These are phyloP conservation scores for Monotropa hypopitys DNA, from an alignment of 179 eudicot genomes.

Conservation along the genomic window DNA sequence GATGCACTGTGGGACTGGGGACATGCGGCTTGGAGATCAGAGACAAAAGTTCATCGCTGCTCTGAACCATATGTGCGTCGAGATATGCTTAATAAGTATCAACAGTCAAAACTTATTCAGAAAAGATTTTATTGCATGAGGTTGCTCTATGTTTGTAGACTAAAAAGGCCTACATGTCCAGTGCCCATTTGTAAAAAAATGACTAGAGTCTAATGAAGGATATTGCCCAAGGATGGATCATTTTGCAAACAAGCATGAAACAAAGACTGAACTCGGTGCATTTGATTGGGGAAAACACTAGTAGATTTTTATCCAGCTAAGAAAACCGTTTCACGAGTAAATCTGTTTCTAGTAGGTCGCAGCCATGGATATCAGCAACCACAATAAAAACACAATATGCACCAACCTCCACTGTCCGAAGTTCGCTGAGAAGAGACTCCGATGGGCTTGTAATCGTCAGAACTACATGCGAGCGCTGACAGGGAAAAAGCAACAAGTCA, in stretches of 20 bases:
- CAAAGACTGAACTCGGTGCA: background rate
- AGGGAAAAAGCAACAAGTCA: conserved; percentile 15
- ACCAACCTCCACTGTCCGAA: conserved; percentile 91
- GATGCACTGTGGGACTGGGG: no score
- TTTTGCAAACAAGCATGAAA: background rate
- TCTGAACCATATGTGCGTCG: no score
- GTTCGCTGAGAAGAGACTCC: conserved; percentile 85
- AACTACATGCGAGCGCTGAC: conserved; percentile 72
- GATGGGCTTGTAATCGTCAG: conserved; percentile 83
- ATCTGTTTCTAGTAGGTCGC: background rate
- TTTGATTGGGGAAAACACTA: background rate
- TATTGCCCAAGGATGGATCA: background rate
- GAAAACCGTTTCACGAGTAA: background rate
- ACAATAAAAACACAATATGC: background rate
- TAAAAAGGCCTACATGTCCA: background rate
- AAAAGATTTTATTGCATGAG: no score
- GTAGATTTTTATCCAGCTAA: background rate
- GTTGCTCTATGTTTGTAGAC: no score
- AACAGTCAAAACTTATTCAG: no score
- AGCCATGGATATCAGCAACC: conserved; percentile 2
- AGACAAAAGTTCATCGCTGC: no score
- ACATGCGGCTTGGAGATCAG: no score
- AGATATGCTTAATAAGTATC: no score
- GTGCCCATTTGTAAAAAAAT: background rate
- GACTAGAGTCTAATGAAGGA: background rate